A percentile compares a stretch with the other conserved stretches of the same genome.
phyloP scores from a whole-genome alignment of 2,329 filamentous ascomycete genomes.

The Escovopsis sp. region DNA sequence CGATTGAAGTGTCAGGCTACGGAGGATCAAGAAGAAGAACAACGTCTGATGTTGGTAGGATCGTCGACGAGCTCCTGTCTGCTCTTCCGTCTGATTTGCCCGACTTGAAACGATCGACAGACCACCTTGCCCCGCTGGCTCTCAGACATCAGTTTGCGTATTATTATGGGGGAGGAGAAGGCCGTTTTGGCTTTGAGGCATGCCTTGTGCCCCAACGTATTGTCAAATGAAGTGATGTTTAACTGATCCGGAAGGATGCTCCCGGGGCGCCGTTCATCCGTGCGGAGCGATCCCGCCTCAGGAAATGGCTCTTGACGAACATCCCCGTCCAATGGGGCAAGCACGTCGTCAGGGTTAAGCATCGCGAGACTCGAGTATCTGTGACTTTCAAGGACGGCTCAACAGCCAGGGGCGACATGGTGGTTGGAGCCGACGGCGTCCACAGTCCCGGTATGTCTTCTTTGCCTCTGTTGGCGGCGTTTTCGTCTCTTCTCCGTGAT shows the following conservation, averaged over 20 bases:
- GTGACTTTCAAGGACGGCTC: conserved; percentile 29
- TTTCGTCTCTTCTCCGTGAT: conserved; percentile 3
- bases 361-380: conserved; percentile 19
- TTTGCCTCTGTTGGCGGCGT: too few relatives aligned
- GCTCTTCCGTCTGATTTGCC: conserved; percentile 4
- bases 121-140: conserved; percentile 2
- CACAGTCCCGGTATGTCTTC: conserved; percentile 18
- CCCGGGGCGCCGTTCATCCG: conserved; percentile 13
- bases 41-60: background rate
- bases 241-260: background rate
- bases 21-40: too few relatives aligned
- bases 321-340: conserved; percentile 26
- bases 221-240: background rate
- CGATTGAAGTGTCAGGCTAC: too few relatives aligned
- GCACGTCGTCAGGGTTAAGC: conserved; percentile 18
- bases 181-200: conserved; percentile 4
- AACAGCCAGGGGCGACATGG: conserved; percentile 25
- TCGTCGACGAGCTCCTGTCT: conserved; percentile 8
- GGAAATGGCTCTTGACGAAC: conserved; percentile 12
- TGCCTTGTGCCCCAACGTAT: background rate
- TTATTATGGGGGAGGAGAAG: too few relatives aligned
- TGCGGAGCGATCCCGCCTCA: conserved; percentile 12
- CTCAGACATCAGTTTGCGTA: too few relatives aligned
- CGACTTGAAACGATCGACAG: conserved; percentile 7
- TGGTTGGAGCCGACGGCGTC: conserved; percentile 33